These are phyloP conservation scores for Leccinellum rugosiceps DNA, from an alignment of 768 basidiomycete species.

Conservation along the genomic window DNA sequence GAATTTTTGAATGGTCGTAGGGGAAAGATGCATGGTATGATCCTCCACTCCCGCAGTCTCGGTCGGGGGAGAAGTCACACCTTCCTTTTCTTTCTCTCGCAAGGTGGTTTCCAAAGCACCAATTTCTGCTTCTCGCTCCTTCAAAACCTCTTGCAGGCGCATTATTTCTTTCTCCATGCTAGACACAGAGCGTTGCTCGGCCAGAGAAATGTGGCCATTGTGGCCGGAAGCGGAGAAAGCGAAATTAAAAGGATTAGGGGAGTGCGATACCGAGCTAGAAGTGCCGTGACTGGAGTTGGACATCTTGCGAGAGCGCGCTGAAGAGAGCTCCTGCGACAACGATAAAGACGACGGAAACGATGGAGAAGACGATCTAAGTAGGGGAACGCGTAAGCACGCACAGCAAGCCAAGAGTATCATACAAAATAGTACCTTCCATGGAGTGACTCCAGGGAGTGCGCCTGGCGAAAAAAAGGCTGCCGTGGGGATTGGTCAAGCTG, in stretches of 20 bases:
- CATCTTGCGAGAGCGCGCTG: conserved; percentile 79
- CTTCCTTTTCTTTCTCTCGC: conserved; percentile 34
- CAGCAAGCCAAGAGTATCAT: not conserved
- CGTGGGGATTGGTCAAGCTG: conserved; percentile 51
- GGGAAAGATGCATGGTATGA: conserved; percentile 50
- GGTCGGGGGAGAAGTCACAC: not conserved
- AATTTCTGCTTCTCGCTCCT: conserved; percentile 91
- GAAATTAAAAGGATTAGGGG: conserved; percentile 56
- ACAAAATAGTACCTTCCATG: conserved; percentile 65
- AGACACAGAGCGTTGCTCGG: conserved; percentile 69
- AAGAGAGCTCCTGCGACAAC: conserved; percentile 95
- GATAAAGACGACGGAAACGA: conserved; percentile 93
- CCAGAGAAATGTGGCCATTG: conserved; percentile 20
- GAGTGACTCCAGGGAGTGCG: conserved; percentile 83
- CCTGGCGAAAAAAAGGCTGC: conserved; percentile 84
- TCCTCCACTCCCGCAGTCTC: conserved; percentile 18
- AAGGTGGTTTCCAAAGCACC: conserved; percentile 59
- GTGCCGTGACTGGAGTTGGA: conserved; percentile 76
- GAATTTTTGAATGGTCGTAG: conserved; percentile 70
- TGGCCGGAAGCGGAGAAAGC: conserved; percentile 52
- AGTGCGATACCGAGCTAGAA: conserved; percentile 61
- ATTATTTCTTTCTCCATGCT: conserved; percentile 95
- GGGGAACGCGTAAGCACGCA: conserved; percentile 11
- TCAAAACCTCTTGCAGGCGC: conserved; percentile 89
- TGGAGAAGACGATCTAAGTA: conserved; percentile 79